Conservation (phyloP, 495 filamentous ascomycete genomes). For the Trichodelitschia bisporula region DNA sequence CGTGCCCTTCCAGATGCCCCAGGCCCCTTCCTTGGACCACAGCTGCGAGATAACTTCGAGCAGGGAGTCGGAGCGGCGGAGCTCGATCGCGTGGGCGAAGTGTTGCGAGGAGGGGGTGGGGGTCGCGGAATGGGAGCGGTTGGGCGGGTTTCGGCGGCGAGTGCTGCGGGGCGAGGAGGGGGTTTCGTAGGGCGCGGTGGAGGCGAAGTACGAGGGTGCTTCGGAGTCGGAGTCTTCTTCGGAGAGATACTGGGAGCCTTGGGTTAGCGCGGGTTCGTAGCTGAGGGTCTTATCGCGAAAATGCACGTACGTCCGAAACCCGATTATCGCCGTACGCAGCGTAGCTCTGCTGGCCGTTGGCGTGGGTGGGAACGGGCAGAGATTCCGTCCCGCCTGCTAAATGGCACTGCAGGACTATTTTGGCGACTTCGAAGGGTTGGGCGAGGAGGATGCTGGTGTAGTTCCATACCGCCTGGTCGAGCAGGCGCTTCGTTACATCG, state of each 20-base stretch:
- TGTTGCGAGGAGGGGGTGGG: constrained; percentile 15
- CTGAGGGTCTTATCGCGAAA: too few species aligned
- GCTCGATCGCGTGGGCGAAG: constrained; percentile 22
- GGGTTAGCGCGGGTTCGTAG: too few species aligned
- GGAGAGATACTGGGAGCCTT: too few species aligned
- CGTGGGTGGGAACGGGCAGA: too few species aligned
- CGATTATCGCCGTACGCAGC: too few species aligned
- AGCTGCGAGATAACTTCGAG: constrained; percentile 58
- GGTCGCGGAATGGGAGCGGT: constrained; percentile 8
- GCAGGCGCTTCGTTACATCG: constrained; percentile 40
- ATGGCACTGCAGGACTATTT: constrained; percentile 57
- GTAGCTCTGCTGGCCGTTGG: too few species aligned
- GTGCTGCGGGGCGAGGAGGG: constrained; percentile 17
- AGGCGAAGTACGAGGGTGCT: constrained; percentile 56
- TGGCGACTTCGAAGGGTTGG: constrained; percentile 95
- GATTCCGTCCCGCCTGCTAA: background rate
- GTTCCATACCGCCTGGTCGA: constrained; percentile 66
- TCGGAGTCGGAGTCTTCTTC: constrained; percentile 33
- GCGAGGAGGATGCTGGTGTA: constrained; percentile 63
- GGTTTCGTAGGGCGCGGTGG: constrained; percentile 29
- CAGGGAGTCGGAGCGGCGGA: constrained; percentile 47
- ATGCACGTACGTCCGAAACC: too few species aligned
- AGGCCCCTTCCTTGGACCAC: constrained; percentile 72
- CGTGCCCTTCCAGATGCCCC: constrained; percentile 84
- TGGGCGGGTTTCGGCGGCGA: constrained; percentile 5